Percentiles rank a stretch among this genome's conserved stretches.
Evolutionary conservation across 345 rosid genomes (phyloP).

Genomic region (Triadica sebifera): DNA sequence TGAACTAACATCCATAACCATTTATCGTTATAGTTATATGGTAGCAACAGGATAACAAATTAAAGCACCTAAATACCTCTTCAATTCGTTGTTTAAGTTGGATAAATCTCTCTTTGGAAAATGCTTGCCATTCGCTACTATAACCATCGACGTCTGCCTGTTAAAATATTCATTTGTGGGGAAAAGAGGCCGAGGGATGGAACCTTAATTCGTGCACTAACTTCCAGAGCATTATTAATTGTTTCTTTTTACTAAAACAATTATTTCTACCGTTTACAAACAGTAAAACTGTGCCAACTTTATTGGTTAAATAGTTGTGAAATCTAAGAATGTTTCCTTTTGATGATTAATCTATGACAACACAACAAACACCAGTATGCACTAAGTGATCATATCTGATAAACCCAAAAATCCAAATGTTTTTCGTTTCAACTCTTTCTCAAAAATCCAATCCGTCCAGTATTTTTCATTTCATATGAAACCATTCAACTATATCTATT

Average conservation of each 20-base stretch:
- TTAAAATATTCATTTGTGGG: too few species aligned
- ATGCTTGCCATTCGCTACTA: not conserved
- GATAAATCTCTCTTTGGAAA: slow-evolving; percentile 44
- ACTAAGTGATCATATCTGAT: too few species aligned
- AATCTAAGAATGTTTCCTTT: not conserved
- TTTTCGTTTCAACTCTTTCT: not conserved
- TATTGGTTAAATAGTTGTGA: not conserved
- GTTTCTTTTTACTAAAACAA: too few species aligned
- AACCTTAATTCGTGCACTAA: too few species aligned
- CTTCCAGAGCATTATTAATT: too few species aligned
- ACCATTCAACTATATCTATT: not conserved
- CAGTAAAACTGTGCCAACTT: not conserved
- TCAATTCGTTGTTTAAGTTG: slow-evolving; percentile 59
- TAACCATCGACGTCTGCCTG: too few species aligned
- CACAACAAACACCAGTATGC: not conserved
- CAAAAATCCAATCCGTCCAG: not conserved
- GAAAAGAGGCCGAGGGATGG: too few species aligned
- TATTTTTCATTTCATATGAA: too few species aligned
- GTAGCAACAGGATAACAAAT: too few species aligned
- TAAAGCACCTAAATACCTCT: slow-evolving; percentile 45
- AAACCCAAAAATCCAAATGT: not conserved
- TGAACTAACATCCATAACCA: not conserved
- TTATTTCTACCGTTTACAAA: too few species aligned
- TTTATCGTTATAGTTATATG: too few species aligned
- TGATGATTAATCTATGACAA: not conserved